Evolutionary conservation across 257 asterid species (phyloP).

Genomic region (Solanum virginianum): DNA sequence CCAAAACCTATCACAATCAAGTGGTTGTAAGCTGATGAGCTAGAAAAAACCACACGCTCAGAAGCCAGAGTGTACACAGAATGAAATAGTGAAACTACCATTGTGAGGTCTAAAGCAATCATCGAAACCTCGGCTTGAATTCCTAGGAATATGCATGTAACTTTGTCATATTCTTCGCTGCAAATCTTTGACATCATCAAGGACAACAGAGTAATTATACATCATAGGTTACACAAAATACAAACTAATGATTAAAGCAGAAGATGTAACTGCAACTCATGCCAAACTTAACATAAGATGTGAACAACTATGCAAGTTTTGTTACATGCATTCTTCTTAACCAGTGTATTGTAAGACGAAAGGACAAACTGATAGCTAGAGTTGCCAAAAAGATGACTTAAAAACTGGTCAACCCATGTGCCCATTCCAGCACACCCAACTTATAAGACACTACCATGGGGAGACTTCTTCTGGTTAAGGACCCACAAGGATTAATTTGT

Average conservation of each 20-base stretch:
- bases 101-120: conserved; percentile 71
- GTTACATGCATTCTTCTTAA: not conserved
- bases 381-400: not conserved
- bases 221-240: not conserved
- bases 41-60: not conserved
- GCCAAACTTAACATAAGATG: not conserved
- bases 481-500: not conserved
- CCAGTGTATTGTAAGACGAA: not conserved
- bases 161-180: conserved; percentile 76
- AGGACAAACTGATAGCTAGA: not conserved
- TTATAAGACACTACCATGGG: not conserved
- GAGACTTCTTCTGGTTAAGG: not conserved
- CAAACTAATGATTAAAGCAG: not conserved
- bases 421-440: not conserved
- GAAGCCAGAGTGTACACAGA: not conserved
- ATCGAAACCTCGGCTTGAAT: conserved; percentile 79
- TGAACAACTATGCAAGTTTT: not conserved
- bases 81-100: conserved; percentile 38
- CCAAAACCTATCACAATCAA: conserved; percentile 62
- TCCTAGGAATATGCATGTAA: conserved; percentile 69
- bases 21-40: not conserved
- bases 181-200: conserved; percentile 49
- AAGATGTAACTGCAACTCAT: not conserved
- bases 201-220: conserved; percentile 13
- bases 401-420: not conserved